Evolutionary conservation across 345 rosid genomes (phyloP).

Genomic region (Erucastrum elatum): DNA sequence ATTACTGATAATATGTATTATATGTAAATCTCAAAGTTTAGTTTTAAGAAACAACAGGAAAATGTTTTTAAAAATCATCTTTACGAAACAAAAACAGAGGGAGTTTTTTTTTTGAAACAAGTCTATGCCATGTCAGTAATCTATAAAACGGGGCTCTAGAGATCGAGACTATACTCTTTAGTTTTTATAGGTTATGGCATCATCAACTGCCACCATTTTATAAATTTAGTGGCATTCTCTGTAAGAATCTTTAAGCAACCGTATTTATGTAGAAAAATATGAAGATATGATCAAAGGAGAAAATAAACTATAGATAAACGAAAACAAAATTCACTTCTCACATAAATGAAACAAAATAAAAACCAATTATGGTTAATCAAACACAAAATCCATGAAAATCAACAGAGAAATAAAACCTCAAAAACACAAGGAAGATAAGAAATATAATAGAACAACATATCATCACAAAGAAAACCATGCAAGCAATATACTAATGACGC

Average conservation of each 20-base stretch:
- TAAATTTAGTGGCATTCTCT: background rate
- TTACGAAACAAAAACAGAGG: background rate
- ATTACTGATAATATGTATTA: background rate
- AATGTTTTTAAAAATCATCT: background rate
- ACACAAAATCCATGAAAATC: background rate
- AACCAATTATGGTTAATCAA: slow-evolving; percentile 1
- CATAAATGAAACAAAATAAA: background rate
- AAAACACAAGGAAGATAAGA: slow-evolving; percentile 5
- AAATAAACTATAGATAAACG: background rate
- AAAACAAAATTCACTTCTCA: slow-evolving; percentile 1
- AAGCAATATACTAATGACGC: slow-evolving; percentile 8
- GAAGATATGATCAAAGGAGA: background rate
- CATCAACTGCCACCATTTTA: background rate
- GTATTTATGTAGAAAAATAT: background rate
- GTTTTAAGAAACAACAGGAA: background rate
- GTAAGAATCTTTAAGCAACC: background rate
- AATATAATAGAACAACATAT: background rate
- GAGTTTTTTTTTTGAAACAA: too few species aligned
- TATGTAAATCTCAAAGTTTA: background rate
- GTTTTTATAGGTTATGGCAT: background rate
- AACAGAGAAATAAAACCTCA: slow-evolving; percentile 2
- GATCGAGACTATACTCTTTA: background rate
- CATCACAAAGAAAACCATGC: slow-evolving; percentile 37
- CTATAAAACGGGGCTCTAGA: background rate
- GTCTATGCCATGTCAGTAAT: background rate